Evolutionary conservation across 768 basidiomycete genomes (phyloP).

Genomic region (Myochromella boudieri): DNA sequence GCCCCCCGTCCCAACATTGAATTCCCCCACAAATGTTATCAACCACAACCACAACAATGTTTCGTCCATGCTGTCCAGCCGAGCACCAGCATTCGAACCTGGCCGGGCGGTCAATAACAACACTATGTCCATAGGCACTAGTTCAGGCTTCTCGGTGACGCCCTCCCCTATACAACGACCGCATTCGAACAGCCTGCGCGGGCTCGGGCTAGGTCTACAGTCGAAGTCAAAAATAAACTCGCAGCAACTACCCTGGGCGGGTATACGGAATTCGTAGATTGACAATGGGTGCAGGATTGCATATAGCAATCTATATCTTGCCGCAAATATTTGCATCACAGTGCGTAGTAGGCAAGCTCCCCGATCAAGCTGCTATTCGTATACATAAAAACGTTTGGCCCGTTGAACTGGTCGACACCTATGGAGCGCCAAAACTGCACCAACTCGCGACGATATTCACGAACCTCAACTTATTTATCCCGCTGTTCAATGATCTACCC

Average conservation of each 20-base stretch:
- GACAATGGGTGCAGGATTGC: too few relatives aligned
- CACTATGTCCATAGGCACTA: background rate
- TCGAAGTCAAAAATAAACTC: slow-evolving; percentile 2
- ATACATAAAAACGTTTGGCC: too few relatives aligned
- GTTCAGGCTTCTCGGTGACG: slow-evolving; percentile 1
- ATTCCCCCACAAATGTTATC: slow-evolving; percentile 1
- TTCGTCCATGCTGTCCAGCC: slow-evolving; percentile 14
- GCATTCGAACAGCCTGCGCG: background rate
- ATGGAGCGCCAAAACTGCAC: too few relatives aligned
- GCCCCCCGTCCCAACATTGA: background rate
- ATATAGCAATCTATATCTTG: too few relatives aligned
- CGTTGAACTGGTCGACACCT: too few relatives aligned
- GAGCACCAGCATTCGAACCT: slow-evolving; percentile 18
- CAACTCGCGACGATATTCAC: too few relatives aligned
- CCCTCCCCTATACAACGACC: slow-evolving; percentile 15
- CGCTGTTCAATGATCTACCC: background rate
- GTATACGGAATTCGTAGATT: background rate
- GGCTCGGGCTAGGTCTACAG: slow-evolving; percentile 1
- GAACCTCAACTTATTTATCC: too few relatives aligned
- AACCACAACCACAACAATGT: background rate
- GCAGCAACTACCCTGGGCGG: slow-evolving; percentile 2
- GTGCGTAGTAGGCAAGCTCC: too few relatives aligned
- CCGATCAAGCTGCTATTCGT: too few relatives aligned
- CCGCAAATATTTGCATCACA: too few relatives aligned
- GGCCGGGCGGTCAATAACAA: slow-evolving; percentile 11